Conservation (phyloP, 495 filamentous ascomycete genomes). For the Penicillium diatomitis region DNA sequence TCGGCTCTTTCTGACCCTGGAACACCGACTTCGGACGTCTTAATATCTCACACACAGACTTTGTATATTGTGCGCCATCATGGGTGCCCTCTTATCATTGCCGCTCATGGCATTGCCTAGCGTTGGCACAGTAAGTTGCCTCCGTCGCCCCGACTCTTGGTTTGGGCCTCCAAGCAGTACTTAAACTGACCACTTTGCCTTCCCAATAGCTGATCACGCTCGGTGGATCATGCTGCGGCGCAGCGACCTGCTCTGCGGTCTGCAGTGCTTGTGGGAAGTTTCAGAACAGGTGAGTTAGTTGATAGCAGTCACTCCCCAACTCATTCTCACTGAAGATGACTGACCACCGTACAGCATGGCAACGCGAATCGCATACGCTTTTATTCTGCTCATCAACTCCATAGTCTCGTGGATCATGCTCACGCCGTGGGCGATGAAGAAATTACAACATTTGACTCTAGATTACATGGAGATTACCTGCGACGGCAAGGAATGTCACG, state of each 20-base stretch:
- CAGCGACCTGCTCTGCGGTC: slow-evolving; percentile 87
- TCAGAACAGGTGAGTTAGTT: slow-evolving; percentile 64
- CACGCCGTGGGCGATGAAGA: slow-evolving; percentile 96
- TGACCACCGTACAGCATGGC: slow-evolving; percentile 59
- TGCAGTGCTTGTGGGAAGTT: slow-evolving; percentile 95
- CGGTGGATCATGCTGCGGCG: slow-evolving; percentile 83
- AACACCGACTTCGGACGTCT: too few species aligned
- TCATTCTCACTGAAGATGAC: not conserved
- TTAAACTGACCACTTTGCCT: slow-evolving; percentile 5
- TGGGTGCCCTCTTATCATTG: slow-evolving; percentile 88
- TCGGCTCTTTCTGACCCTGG: too few species aligned
- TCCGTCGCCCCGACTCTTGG: not conserved
- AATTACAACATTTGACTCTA: slow-evolving; percentile 79
- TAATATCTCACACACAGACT: too few species aligned
- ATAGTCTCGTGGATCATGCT: slow-evolving; percentile 98
- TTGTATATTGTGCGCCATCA: slow-evolving; percentile 1
- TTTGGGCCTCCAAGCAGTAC: slow-evolving; percentile 27
- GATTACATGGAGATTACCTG: slow-evolving; percentile 94
- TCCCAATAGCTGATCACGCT: slow-evolving; percentile 58
- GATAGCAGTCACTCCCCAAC: not conserved
- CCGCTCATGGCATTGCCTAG: slow-evolving; percentile 84
- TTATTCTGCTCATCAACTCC: slow-evolving; percentile 92
- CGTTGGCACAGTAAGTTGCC: slow-evolving; percentile 64
- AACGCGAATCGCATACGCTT: slow-evolving; percentile 93
- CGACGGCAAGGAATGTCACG: slow-evolving; percentile 82